Conservation (phyloP, 331 rosid species). For the Quercus tomentella region DNA sequence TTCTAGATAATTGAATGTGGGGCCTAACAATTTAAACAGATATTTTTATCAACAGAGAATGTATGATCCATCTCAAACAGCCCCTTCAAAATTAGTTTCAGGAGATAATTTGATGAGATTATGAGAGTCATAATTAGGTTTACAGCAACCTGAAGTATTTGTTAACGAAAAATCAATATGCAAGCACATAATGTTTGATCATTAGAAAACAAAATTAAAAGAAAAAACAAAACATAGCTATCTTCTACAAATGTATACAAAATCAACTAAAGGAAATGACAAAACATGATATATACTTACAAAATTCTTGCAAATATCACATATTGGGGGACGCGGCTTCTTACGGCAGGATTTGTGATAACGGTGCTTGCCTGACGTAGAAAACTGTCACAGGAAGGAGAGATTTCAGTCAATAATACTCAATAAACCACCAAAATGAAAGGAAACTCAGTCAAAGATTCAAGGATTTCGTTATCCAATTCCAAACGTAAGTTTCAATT, state of each 20-base stretch:
- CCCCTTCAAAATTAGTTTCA: background rate
- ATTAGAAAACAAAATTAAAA: conserved; percentile 7
- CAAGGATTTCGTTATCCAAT: background rate
- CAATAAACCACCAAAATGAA: background rate
- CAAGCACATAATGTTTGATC: background rate
- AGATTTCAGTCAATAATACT: conserved; percentile 11
- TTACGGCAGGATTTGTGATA: conserved; percentile 72
- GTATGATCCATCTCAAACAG: background rate
- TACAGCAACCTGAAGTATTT: background rate
- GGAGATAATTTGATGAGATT: background rate
- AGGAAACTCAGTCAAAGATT: conserved; percentile 1
- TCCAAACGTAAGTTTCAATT: conserved; percentile 7
- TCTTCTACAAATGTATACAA: background rate
- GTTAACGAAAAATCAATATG: background rate
- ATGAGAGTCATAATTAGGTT: background rate
- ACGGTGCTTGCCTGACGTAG: conserved; percentile 54
- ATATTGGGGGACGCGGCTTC: conserved; percentile 56
- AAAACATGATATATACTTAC: conserved; percentile 48
- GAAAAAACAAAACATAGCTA: background rate
- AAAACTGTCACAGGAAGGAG: conserved; percentile 47
- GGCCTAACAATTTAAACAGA: background rate
- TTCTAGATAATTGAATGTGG: background rate
- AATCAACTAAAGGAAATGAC: background rate
- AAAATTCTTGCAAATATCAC: conserved; percentile 74
- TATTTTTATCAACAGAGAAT: background rate